Evolutionary conservation across 1,284 basidiomycete genomes (phyloP), one percentile per base, ranked within the genome.

Genomic region (Prillingera fragicola): DNA sequence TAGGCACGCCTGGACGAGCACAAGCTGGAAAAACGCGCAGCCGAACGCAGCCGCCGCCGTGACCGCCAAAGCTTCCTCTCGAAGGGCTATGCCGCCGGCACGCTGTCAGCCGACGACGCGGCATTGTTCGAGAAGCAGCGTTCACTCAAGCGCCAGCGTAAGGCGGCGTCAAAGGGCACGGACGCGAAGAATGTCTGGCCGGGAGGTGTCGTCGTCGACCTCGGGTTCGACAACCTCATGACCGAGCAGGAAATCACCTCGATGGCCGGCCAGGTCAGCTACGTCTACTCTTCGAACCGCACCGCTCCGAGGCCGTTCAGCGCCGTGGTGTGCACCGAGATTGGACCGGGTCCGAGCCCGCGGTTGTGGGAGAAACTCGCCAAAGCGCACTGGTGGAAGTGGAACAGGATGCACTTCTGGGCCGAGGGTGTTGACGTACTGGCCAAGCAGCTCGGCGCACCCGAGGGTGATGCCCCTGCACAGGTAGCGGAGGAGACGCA

Each of bases 191-290:
- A 57, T n/a, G 54, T 67, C 22, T 74, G 66, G 73, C 76, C 77
- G 14, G 87, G 86, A 8, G 80, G 78, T 26, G 77, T 98, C 2
- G 80, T 95, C 17, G 73, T 98, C 22, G 95, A 99, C 72, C 76
- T 95, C 7, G 89, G 84, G 3, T 99, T 98, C 65, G 95, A 99
- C 67, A 81, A 90, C 36, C 77, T 85, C 70, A 98, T 98, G 95
- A 81, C 74, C 37, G 89, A 91, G 43, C 91, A 94, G 87, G 95
- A 98, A 75, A 78, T 94, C 50, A 80, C 76, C 50, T 95, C 89
- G 15, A 78, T 98, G 63, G 80, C 80, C 36, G 84, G 85, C 28
- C 95, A 98, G 69, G 74, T 97, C 41, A 83, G 82, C 25, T 95
- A 87, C 64, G 82, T 87, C 26, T 96, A 97, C 70, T 84, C 85